Evolutionary conservation across 163 green algal genomes (phyloP).

Genomic region (Trebouxia gelatinosa): DNA sequence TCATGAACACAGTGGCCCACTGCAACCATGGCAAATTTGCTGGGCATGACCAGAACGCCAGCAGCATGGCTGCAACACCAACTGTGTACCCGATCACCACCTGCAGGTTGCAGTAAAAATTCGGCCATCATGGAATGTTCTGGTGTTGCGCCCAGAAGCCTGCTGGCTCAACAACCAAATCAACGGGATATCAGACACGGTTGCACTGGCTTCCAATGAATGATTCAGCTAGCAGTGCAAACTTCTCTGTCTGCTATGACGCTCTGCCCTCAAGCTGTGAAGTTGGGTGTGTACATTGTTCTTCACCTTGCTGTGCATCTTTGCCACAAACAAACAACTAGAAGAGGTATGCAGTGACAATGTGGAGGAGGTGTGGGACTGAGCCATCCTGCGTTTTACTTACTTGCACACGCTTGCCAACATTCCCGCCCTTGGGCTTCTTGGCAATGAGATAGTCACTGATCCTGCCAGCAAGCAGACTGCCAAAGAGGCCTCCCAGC

Average conservation of each 20-base stretch:
- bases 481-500: conserved; percentile 81
- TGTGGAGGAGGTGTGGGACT: too few relatives aligned
- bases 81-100: conserved; percentile 79
- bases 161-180: background rate
- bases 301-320: background rate
- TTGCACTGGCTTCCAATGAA: conserved; percentile 9
- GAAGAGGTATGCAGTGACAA: background rate
- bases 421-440: conserved; percentile 60
- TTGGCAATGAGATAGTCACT: conserved; percentile 68
- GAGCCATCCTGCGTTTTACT: too few relatives aligned
- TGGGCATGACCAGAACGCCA: conserved; percentile 78
- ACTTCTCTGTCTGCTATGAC: too few relatives aligned
- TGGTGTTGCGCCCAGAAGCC: background rate
- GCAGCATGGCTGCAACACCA: conserved; percentile 82
- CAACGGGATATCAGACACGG: too few relatives aligned
- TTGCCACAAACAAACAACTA: background rate
- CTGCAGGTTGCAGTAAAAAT: conserved; percentile 26
- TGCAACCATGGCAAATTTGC: conserved; percentile 68
- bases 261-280: too few relatives aligned
- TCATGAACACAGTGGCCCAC: conserved; percentile 71
- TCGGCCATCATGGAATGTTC: background rate
- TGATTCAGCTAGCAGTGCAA: too few relatives aligned
- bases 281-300: too few relatives aligned
- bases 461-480: conserved; percentile 73
- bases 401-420: conserved; percentile 83